phyloP scores from a whole-genome alignment of 2,329 filamentous ascomycete species.

The Diaporthe amygdali region DNA sequence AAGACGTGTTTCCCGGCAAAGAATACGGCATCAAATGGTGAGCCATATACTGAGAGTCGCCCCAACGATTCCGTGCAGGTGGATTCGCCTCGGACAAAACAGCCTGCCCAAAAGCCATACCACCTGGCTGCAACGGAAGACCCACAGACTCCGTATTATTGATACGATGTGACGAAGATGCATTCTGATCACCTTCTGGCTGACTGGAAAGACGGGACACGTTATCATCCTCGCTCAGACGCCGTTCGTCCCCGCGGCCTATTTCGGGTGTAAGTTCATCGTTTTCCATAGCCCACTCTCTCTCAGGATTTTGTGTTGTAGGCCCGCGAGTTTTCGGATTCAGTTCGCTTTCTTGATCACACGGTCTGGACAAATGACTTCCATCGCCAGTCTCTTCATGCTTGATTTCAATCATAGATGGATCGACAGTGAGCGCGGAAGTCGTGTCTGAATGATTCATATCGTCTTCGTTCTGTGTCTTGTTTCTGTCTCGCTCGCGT shows the following conservation, averaged over 20 bases:
- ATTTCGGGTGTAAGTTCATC: neutral
- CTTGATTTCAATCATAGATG: neutral
- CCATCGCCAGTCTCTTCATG: neutral
- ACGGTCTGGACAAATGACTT: too few species aligned
- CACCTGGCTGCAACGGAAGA: neutral
- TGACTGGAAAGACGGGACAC: neutral
- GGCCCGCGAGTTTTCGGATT: too few species aligned
- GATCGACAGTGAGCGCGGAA: neutral
- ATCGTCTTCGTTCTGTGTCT: neutral
- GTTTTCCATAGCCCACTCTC: neutral
- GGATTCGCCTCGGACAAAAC: neutral
- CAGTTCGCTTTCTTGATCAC: neutral
- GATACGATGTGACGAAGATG: neutral
- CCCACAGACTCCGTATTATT: neutral
- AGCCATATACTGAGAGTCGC: neutral
- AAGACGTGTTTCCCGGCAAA: neutral
- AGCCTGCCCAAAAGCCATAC: too few species aligned
- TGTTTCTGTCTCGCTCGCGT: neutral
- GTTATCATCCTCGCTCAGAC: neutral
- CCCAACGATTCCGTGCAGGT: neutral
- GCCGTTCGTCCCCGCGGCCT: neutral
- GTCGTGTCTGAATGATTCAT: neutral
- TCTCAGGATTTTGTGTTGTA: neutral
- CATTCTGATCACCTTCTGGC: neutral
- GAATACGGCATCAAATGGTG: neutral